Conservation (phyloP, 208 protist species). For the Entamoeba dispar region DNA sequence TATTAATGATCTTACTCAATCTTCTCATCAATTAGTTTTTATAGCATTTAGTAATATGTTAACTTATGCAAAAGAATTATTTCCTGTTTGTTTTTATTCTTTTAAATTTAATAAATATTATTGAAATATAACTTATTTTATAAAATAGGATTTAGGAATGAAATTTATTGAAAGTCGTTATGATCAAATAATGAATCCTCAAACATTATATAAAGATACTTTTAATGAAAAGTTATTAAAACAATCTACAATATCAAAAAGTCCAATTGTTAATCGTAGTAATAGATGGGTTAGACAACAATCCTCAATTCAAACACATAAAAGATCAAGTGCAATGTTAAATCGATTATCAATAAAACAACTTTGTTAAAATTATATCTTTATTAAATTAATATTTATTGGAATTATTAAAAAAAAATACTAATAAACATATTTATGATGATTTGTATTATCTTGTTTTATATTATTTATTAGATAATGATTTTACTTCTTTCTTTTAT, state of each 20-base stretch:
- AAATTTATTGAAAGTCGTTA: not conserved
- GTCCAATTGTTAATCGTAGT: not conserved
- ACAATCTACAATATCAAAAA: not conserved
- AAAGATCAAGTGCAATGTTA: no score
- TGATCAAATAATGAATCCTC: not conserved
- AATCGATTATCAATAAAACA: no score
- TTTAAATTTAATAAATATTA: not conserved
- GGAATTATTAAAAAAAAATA: no score
- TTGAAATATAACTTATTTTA: not conserved
- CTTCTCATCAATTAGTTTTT: not conserved
- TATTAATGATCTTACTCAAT: not conserved
- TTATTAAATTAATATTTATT: no score
- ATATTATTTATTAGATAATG: no score
- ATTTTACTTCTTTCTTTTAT: no score
- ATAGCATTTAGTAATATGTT: not conserved
- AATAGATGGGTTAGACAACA: no score
- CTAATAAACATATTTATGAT: no score
- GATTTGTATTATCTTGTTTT: no score
- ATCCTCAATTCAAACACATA: no score
- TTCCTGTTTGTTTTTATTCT: not conserved
- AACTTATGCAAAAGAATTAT: not conserved
- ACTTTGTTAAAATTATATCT: no score
- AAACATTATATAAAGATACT: not conserved
- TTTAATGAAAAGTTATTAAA: not conserved
- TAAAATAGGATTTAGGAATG: not conserved